A percentile compares a stretch with the other conserved stretches of the same genome.
These are phyloP conservation scores for Scheffersomyces insectosa DNA, from an alignment of 1,139 yeast genomes.

Conservation along the genomic window DNA sequence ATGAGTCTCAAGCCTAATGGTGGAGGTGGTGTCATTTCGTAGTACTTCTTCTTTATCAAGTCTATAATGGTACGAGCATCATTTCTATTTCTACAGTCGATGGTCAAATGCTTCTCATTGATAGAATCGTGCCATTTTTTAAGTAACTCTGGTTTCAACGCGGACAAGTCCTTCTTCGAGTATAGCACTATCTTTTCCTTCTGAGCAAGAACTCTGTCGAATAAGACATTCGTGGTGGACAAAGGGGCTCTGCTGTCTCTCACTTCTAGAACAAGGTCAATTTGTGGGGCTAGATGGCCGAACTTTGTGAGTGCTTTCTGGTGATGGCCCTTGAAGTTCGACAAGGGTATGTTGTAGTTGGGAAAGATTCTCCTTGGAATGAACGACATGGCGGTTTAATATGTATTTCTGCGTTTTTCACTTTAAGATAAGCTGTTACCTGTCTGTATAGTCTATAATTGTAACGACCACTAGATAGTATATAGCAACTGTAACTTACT, in stretches of 20 bases:
- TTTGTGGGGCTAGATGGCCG: constrained; percentile 71
- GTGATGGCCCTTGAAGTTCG: constrained; percentile 93
- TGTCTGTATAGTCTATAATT: neutral
- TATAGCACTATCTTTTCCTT: constrained; percentile 65
- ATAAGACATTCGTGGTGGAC: constrained; percentile 76
- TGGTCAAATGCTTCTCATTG: constrained; percentile 55
- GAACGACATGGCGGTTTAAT: constrained; percentile 33
- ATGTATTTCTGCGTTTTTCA: neutral
- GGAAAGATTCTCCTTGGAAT: constrained; percentile 59
- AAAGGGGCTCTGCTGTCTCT: constrained; percentile 90
- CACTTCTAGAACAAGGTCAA: constrained; percentile 79
- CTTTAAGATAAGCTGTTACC: neutral
- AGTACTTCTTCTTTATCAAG: constrained; percentile 44
- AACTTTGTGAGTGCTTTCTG: constrained; percentile 73
- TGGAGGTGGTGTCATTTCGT: constrained; percentile 59
- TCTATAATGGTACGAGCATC: constrained; percentile 57
- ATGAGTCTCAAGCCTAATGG: constrained; percentile 79
- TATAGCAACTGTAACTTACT: too few species aligned
- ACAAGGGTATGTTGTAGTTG: constrained; percentile 61
- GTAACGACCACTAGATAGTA: neutral
- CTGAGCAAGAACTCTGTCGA: constrained; percentile 64
- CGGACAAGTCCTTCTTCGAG: constrained; percentile 62
- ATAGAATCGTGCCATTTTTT: constrained; percentile 53
- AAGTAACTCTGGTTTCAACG: constrained; percentile 33
- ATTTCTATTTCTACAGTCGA: constrained; percentile 56